A percentile compares a stretch with the other conserved stretches of the same genome.
Evolutionary conservation across 805 yeast genomes (phyloP).

Genomic region (Vanderwaltozyma yarrowii): DNA sequence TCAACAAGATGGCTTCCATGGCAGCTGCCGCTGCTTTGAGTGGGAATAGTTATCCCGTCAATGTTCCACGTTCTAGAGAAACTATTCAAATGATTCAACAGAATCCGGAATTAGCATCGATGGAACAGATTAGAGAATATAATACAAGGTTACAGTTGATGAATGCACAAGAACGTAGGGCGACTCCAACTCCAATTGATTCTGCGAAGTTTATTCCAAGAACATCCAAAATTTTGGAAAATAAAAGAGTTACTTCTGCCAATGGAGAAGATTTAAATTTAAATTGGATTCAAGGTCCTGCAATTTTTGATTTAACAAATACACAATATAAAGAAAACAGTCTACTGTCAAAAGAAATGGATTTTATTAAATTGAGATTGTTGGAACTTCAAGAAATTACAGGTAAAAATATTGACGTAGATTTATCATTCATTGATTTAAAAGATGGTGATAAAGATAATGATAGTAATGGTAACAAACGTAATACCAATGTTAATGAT

Average conservation of each 20-base stretch:
- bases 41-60: neutral
- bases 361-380: conserved; percentile 19
- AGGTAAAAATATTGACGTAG: conserved; percentile 15
- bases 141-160: conserved; percentile 21
- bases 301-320: conserved; percentile 19
- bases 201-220: conserved; percentile 20
- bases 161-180: conserved; percentile 12
- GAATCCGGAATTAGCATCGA: conserved; percentile 6
- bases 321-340: conserved; percentile 19
- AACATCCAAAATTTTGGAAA: conserved; percentile 13
- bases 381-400: conserved; percentile 24
- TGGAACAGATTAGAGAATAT: conserved; percentile 24
- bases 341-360: conserved; percentile 19
- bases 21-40: too few relatives aligned
- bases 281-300: conserved; percentile 27
- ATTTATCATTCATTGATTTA: conserved; percentile 8
- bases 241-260: conserved; percentile 16
- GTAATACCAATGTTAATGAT: too few relatives aligned
- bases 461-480: neutral
- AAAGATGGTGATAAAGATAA: conserved; percentile 3
- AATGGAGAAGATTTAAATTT: conserved; percentile 8
- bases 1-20: too few relatives aligned
- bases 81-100: conserved; percentile 3
- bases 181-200: conserved; percentile 13
- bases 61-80: conserved; percentile 4